Evolutionary conservation across 371 early-diverging fungal species (phyloP).

Genomic region (Dichotomocladium elegans): DNA sequence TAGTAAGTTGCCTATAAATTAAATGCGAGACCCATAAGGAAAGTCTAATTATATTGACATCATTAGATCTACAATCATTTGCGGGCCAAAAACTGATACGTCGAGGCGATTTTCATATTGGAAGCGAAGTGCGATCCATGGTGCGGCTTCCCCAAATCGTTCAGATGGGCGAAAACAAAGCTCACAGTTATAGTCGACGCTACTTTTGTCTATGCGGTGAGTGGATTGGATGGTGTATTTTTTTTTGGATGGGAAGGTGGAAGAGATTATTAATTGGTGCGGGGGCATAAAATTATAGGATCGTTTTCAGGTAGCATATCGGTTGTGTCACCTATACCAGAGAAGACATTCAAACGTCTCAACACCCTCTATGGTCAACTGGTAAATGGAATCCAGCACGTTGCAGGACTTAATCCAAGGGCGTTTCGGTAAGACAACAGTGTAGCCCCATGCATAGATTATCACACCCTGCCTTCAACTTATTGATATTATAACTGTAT

Average conservation of each 20-base stretch:
- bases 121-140: constrained; percentile 66
- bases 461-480: too few relatives aligned
- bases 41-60: neutral
- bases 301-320: constrained; percentile 71
- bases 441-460: too few relatives aligned
- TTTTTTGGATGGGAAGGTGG: neutral
- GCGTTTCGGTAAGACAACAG: constrained; percentile 60
- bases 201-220: constrained; percentile 55
- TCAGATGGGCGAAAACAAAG: constrained; percentile 4
- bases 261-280: neutral
- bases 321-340: constrained; percentile 79
- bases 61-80: constrained; percentile 78
- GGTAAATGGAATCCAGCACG: constrained; percentile 74
- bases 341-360: constrained; percentile 87
- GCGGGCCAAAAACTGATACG: constrained; percentile 88
- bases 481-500: too few relatives aligned
- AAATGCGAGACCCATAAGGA: neutral
- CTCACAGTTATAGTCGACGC: constrained; percentile 29
- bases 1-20: constrained; percentile 47
- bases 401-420: constrained; percentile 91
- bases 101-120: constrained; percentile 85
- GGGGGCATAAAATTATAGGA: constrained; percentile 19
- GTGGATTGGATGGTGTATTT: neutral
- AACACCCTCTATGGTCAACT: constrained; percentile 73
- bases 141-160: constrained; percentile 54